Base-by-base conservation (phyloP, 2,329 filamentous ascomycete genomes). In the Phaeosphaeriaceae sp. region DNA sequence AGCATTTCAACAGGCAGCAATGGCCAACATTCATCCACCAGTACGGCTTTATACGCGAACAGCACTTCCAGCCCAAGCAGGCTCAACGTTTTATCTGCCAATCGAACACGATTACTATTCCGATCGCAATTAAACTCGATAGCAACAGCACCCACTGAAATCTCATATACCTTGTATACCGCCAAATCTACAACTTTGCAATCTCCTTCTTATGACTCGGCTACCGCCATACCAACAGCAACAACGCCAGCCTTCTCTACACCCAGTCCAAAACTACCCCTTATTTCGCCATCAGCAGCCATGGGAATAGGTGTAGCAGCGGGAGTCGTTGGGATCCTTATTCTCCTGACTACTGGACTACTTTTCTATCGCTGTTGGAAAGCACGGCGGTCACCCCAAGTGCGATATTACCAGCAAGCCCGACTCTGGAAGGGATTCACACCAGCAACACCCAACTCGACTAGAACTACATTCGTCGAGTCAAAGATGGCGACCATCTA, bases 391-490 rank as follows among this genome's bases (percentile, higher is more conserved):
- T 41, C 49, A 11, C 46, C 40, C 8, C 37, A 50, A 34, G 17
- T 41, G 11, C 43, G 21, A 12, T 47, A 52, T 30, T 56, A 60
- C 40, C 42, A 47, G 7, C 50, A 54, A 33, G 48, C 52, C 12
- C 55, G 44, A 26, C 23, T 58, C 2, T 62, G 59, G 59, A 60
- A 60, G 26, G 59, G 56, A 3, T 62, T 62, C 13, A 54, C 53
- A 3, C 56, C 57, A 28, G 54, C 40, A 4, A 54, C 53, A 13
- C 53, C 47, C 3, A 56, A 33, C 16, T 45, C 55, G 6, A 38
- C 48, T 1, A 38, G 46, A 17, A 50, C 55, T 11, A 48, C 50
- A 2, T 38, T 50, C 13, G 36, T 45, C 2, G 46, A 42, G 21
- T 40, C 43, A 8, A 49, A 45, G 18, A 53, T 49, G 52, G 34